Evolutionary conservation across 1,284 basidiomycete genomes (phyloP).

Genomic region (Fomitiporia mediterranea): DNA sequence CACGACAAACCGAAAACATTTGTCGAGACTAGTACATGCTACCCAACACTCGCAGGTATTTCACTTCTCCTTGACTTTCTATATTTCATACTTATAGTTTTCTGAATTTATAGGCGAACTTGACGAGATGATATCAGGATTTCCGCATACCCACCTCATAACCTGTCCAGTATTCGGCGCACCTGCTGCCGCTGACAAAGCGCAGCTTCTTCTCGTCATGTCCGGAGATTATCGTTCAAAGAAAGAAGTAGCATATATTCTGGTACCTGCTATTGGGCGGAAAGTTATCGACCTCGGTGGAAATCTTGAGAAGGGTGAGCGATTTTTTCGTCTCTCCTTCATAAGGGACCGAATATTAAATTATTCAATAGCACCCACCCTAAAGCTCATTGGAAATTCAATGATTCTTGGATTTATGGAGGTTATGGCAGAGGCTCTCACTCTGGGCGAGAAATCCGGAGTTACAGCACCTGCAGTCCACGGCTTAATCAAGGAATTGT

Average conservation of each 20-base stretch:
- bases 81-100: not conserved
- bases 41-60: conserved; percentile 65
- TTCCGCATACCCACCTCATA: conserved; percentile 64
- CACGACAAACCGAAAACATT: conserved; percentile 59
- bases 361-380: conserved; percentile 52
- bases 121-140: conserved; percentile 60
- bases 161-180: conserved; percentile 81
- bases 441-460: conserved; percentile 81
- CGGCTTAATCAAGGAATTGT: conserved; percentile 52
- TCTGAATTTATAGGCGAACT: conserved; percentile 48
- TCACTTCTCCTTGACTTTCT: not conserved
- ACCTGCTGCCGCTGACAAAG: conserved; percentile 61
- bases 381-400: conserved; percentile 79
- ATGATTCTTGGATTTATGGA: conserved; percentile 70
- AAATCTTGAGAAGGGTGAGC: conserved; percentile 69
- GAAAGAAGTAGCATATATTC: conserved; percentile 71
- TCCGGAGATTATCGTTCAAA: conserved; percentile 83
- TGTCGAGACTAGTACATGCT: conserved; percentile 78
- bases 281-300: conserved; percentile 73
- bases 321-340: not conserved
- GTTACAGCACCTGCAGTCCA: conserved; percentile 61
- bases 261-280: conserved; percentile 74
- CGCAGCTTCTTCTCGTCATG: conserved; percentile 72
- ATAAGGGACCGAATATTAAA: too few species aligned
- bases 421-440: conserved; percentile 76